These are phyloP conservation scores for maize (Zea mays) DNA, from an alignment of 176 grass and related monocot species.

Conservation along the genomic window Zm-B73-REFERENCE-NAM-5.0 NC_050103.1:9015001-9015500, in stretches of 20 bases:
- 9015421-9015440: conserved; percentile 31
- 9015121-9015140: conserved; percentile 24
- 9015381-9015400: conserved; percentile 49
- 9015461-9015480: no score
- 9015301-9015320: conserved; percentile 39
- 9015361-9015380: conserved; percentile 21
- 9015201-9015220: not conserved
- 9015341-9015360: conserved; percentile 21
- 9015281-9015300: conserved; percentile 74
- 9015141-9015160: not conserved
- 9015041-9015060: not conserved
- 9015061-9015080: not conserved
- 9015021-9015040: no score
- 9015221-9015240: conserved; percentile 50
- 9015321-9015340: conserved; percentile 37
- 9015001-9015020: not conserved
- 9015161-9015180: not conserved
- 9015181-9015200: not conserved
- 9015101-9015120: no score
- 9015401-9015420: conserved; percentile 37
- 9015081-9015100: not conserved
- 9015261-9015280: conserved; percentile 43
- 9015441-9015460: conserved; percentile 37
- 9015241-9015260: conserved; percentile 51
- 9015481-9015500: no score